These are phyloP conservation scores for Dendrobium huoshanense DNA, from an alignment of 106 monocot species.

Conservation along the genomic window DNA sequence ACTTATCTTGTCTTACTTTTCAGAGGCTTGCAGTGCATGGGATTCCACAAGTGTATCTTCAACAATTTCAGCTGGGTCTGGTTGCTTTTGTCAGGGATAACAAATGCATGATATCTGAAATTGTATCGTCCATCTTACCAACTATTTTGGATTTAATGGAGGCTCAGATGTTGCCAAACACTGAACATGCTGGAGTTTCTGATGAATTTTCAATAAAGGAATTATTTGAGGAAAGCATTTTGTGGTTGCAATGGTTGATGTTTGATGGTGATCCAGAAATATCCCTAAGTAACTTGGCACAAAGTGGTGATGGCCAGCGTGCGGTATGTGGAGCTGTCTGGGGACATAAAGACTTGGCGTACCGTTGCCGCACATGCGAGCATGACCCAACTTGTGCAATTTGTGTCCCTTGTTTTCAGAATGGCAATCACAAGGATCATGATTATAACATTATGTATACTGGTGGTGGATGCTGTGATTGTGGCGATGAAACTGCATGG, in stretches of 20 bases:
- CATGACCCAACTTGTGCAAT: slow-evolving; percentile 89
- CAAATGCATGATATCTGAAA: slow-evolving; percentile 17
- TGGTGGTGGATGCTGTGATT: slow-evolving; percentile 92
- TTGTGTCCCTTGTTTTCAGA: slow-evolving; percentile 91
- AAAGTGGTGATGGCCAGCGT: slow-evolving; percentile 41
- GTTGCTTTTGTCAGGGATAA: slow-evolving; percentile 36
- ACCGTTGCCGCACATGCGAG: slow-evolving; percentile 87
- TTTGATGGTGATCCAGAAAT: slow-evolving; percentile 57
- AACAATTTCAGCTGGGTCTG: slow-evolving; percentile 33
- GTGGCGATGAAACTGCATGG: slow-evolving; percentile 97
- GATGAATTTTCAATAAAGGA: slow-evolving; percentile 15
- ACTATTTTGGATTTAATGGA: slow-evolving; percentile 23
- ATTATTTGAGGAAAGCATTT: slow-evolving; percentile 39
- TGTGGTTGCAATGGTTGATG: slow-evolving; percentile 96
- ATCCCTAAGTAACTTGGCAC: slow-evolving; percentile 35
- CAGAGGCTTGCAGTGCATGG: slow-evolving; percentile 62
- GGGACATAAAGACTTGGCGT: slow-evolving; percentile 81
- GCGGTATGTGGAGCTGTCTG: slow-evolving; percentile 86
- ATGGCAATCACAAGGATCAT: slow-evolving; percentile 84
- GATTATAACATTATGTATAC: slow-evolving; percentile 95
- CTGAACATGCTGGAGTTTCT: slow-evolving; percentile 2
- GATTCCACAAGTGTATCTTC: slow-evolving; percentile 34
- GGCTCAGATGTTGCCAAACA: slow-evolving; percentile 2
- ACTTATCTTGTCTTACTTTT: neutral
- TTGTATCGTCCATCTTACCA: slow-evolving; percentile 48